Percentiles rank a stretch among this genome's conserved stretches.
These are phyloP conservation scores for Saccharomyces hybrid DNA, from an alignment of 1,139 yeast genomes.

Conservation along the genomic window DNA sequence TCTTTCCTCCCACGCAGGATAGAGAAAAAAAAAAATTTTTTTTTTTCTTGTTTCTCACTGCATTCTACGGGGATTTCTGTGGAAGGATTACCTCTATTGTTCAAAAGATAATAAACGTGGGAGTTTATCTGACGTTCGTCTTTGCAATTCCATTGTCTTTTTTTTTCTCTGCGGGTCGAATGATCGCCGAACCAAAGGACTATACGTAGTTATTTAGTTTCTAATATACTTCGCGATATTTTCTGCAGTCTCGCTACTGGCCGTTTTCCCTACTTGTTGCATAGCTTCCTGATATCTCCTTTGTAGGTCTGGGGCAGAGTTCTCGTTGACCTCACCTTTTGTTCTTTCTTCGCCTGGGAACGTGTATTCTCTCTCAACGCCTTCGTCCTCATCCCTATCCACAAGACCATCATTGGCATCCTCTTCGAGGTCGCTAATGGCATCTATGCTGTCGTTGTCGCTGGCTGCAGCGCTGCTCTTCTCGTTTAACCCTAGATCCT, in stretches of 20 bases:
- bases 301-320: constrained; percentile 50
- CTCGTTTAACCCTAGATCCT: constrained; percentile 66
- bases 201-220: constrained; percentile 14
- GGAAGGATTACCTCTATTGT: background rate
- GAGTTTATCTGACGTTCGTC: background rate
- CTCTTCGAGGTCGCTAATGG: constrained; percentile 59
- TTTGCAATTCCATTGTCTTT: background rate
- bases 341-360: constrained; percentile 62
- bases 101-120: background rate
- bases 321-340: constrained; percentile 48
- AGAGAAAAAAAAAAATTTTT: background rate
- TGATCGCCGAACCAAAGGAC: background rate
- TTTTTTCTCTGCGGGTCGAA: background rate
- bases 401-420: constrained; percentile 57
- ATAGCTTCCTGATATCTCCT: constrained; percentile 67
- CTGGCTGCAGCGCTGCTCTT: constrained; percentile 22
- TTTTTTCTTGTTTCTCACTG: background rate
- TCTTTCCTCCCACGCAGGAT: background rate
- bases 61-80: background rate
- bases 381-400: constrained; percentile 56
- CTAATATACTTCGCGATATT: constrained; percentile 60
- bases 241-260: constrained; percentile 61
- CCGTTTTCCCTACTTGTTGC: constrained; percentile 53
- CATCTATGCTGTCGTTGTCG: constrained; percentile 48
- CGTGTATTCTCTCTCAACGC: constrained; percentile 56